Percentiles rank a stretch among this genome's conserved stretches.
phyloP scores from a whole-genome alignment of 179 eudicot species.

The Gypsophila paniculata region DNA sequence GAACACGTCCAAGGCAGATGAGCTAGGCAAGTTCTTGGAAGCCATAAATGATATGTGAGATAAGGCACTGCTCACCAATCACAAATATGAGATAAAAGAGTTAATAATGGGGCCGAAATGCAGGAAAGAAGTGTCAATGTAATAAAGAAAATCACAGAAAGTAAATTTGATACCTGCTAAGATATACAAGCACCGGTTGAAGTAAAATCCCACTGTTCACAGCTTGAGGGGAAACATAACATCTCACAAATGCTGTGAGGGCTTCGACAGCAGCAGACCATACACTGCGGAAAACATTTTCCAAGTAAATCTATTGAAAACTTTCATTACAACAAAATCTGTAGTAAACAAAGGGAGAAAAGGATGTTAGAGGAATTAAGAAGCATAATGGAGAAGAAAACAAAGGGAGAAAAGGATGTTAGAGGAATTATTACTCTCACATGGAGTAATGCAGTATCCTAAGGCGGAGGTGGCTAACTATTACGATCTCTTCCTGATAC shows the following conservation, averaged over 20 bases:
- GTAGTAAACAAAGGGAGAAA: too few species aligned
- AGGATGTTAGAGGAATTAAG: too few species aligned
- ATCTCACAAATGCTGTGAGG: conserved; percentile 72
- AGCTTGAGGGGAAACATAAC: conserved; percentile 66
- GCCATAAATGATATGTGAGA: conserved; percentile 53
- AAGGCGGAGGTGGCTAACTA: too few species aligned
- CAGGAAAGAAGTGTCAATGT: conserved; percentile 16
- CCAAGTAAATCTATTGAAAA: conserved; percentile 17
- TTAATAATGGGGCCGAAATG: background rate
- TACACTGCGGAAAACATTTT: conserved; percentile 44
- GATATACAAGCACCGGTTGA: conserved; percentile 88
- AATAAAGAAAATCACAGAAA: conserved; percentile 7
- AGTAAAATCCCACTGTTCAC: conserved; percentile 69
- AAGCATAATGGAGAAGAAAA: too few species aligned
- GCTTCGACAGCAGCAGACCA: conserved; percentile 93
- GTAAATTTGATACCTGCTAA: conserved; percentile 56
- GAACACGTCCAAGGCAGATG: conserved; percentile 50
- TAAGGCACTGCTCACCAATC: conserved; percentile 58
- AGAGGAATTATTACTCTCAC: too few species aligned
- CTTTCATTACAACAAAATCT: background rate
- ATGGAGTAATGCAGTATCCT: too few species aligned
- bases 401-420: too few species aligned
- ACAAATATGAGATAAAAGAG: conserved; percentile 11
- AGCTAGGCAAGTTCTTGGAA: conserved; percentile 50
- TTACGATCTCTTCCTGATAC: too few species aligned